Evolutionary conservation across 129 eudicot species (phyloP), one percentile per base, ranked within the genome.

Genomic region (Flaveria ramosissima): DNA sequence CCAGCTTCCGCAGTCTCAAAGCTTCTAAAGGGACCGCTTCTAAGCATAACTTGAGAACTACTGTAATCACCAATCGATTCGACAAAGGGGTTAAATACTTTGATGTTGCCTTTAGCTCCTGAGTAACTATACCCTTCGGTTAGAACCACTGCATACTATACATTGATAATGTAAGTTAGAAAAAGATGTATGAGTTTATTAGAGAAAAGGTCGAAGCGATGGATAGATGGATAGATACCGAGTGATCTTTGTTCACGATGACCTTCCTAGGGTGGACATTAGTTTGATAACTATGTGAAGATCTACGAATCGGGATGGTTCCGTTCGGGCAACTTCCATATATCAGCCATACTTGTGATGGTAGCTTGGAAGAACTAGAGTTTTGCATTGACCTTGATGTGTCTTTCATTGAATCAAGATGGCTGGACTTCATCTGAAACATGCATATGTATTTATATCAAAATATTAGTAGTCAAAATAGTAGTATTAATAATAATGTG

Each of bases 101-200:
- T 79, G 47, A 86, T 91, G 78, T 81, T 88, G 64, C 86, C 92
- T 82, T n/a, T 83, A 14, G 81, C 89, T 67, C 92, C 95, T 1
- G 79, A 59, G 78, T 88, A 91, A 50, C 86, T 86, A 41, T 11
- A 78, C 45, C 97, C 90, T 45, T 68, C 84, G 0, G 92, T 71
- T 6, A 80, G 41, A 60, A 74, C 57, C 2, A 85, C 81, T 51
- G 89, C 77, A 27, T 70, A 13, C 92, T 88, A 52, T 66, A 16
- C 7, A 61, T 27, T 9, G n/a, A 14, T 14, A 17, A 62, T 39
- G 59, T 21, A 27, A 56, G 63, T 57, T 78, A 9, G 32, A 78
- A 20, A 16, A 0, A 43, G 9, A 45, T 11, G 41, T 47, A 36
- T 24, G 51, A 19, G 7, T 17, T n/a, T 30, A 26, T 7, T 61